Conservation (phyloP, 108 stramenopile species). For the Cyclostephanos tholiformis region DNA sequence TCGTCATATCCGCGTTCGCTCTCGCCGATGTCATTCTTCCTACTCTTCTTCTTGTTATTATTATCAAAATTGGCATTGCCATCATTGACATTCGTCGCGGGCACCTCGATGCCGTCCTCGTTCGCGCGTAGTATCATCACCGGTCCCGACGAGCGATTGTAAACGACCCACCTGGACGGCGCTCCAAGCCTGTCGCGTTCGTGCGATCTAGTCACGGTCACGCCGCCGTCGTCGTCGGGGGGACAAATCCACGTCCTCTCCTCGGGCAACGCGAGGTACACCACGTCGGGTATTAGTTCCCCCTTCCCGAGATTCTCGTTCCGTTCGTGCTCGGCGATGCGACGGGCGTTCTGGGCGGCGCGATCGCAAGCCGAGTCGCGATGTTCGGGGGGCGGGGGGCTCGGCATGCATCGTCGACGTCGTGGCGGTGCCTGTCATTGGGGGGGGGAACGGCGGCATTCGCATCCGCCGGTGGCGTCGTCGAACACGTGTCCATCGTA, state of each 20-base stretch:
- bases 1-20: too few species aligned
- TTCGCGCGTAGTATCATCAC: slow-evolving; percentile 6
- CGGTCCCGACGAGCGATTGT: slow-evolving; percentile 21
- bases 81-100: slow-evolving; percentile 1
- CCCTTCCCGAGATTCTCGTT: neutral
- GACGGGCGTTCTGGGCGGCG: neutral
- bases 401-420: too few species aligned
- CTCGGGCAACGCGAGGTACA: slow-evolving; percentile 24
- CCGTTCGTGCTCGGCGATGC: neutral
- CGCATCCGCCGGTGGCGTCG: too few species aligned
- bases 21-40: too few species aligned
- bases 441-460: too few species aligned
- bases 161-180: slow-evolving; percentile 18
- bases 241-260: slow-evolving; percentile 29
- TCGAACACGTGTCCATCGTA: too few species aligned
- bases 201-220: neutral
- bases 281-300: neutral
- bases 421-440: too few species aligned
- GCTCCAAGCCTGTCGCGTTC: neutral
- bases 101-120: slow-evolving; percentile 9
- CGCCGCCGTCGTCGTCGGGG: neutral
- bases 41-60: too few species aligned
- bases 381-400: slow-evolving; percentile 6
- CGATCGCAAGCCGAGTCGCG: slow-evolving; percentile 3
- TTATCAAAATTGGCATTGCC: too few species aligned